Percentiles rank a stretch among this genome's conserved stretches.
These are phyloP conservation scores for Purpureocillium lavendulum DNA, from an alignment of 2,329 filamentous ascomycete species.

Conservation along the genomic window DNA sequence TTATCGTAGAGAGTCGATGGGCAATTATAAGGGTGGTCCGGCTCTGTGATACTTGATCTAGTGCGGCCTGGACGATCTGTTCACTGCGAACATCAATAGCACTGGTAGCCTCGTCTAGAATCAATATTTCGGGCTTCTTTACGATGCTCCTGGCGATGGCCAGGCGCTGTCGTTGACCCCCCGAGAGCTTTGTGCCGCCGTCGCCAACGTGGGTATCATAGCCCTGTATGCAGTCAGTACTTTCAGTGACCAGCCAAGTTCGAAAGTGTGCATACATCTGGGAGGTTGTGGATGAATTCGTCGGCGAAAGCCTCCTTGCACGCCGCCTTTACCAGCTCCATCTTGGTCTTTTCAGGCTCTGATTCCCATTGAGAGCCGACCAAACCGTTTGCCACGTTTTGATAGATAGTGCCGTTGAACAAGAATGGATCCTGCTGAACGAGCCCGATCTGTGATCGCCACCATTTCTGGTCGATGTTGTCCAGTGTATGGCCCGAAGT, in stretches of 20 bases:
- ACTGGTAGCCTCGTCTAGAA: constrained; percentile 72
- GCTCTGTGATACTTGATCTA: constrained; percentile 51
- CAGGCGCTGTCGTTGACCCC: constrained; percentile 74
- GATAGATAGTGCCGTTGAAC: constrained; percentile 57
- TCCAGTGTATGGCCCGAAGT: constrained; percentile 46
- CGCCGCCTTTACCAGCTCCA: constrained; percentile 51
- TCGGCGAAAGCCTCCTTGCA: constrained; percentile 61
- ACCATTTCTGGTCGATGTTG: constrained; percentile 55
- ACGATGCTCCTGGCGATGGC: constrained; percentile 71
- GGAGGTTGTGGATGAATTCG: constrained; percentile 58
- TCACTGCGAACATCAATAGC: constrained; percentile 50
- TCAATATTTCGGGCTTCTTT: constrained; percentile 60
- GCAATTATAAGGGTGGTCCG: constrained; percentile 69
- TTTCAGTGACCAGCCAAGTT: constrained; percentile 6
- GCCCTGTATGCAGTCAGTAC: constrained; percentile 30
- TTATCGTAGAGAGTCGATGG: constrained; percentile 66
- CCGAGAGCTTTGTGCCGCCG: constrained; percentile 67
- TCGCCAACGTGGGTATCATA: constrained; percentile 73
- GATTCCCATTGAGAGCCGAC: constrained; percentile 43
- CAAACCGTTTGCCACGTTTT: constrained; percentile 54
- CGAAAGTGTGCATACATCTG: constrained; percentile 41
- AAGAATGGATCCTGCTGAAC: constrained; percentile 63
- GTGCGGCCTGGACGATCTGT: constrained; percentile 54
- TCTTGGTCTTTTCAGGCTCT: constrained; percentile 46
- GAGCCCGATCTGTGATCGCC: constrained; percentile 52